Conservation (phyloP, 768 basidiomycete genomes). For the Hypholoma fasciculare region DNA sequence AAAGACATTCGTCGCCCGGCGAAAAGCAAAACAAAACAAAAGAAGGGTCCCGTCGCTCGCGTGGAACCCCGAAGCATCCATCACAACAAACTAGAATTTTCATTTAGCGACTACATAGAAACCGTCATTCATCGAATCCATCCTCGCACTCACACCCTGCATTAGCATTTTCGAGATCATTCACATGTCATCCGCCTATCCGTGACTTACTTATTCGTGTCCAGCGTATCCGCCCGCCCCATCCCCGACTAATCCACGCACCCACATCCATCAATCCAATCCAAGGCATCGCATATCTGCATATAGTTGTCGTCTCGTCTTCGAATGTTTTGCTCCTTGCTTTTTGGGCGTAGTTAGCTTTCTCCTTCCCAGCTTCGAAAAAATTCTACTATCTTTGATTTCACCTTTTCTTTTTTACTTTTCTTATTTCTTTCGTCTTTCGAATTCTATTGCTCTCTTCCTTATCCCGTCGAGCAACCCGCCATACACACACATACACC, state of each 20-base stretch:
- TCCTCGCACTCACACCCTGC: too few relatives aligned
- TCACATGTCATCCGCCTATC: neutral
- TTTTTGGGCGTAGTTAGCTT: too few relatives aligned
- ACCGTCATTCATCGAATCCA: neutral
- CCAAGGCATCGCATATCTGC: too few relatives aligned
- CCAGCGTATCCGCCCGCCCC: neutral
- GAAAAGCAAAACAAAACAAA: neutral
- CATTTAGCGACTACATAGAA: slow-evolving; percentile 1
- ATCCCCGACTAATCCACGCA: neutral
- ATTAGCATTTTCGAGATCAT: too few relatives aligned
- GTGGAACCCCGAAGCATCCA: neutral
- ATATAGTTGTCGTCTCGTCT: too few relatives aligned
- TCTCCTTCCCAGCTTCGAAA: neutral
- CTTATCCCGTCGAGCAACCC: neutral
- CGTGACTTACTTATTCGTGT: neutral
- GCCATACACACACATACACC: neutral
- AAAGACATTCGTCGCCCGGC: neutral
- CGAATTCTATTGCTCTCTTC: neutral
- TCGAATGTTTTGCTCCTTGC: too few relatives aligned
- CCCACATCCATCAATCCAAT: too few relatives aligned
- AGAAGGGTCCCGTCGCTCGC: neutral
- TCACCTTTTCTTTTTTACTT: neutral
- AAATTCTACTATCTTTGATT: neutral
- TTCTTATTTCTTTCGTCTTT: neutral
- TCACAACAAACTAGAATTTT: slow-evolving; percentile 2